These are phyloP conservation scores for Sarocladium oryzae DNA, from an alignment of 2,329 filamentous ascomycete species.

Conservation along the genomic window DNA sequence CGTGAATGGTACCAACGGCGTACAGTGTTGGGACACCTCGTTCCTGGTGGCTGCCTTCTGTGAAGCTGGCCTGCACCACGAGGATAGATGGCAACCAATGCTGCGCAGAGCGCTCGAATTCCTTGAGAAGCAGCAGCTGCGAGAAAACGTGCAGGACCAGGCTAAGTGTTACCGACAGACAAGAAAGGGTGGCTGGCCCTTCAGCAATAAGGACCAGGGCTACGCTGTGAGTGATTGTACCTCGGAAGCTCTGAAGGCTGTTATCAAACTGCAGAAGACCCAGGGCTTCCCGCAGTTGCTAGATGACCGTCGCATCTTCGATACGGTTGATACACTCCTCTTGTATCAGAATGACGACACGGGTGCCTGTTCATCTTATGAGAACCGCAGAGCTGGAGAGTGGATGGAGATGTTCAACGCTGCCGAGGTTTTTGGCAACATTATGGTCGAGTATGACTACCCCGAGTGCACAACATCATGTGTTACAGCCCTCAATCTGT, in stretches of 20 bases:
- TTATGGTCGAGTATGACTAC: slow-evolving; percentile 99
- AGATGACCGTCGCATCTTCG: slow-evolving; percentile 70
- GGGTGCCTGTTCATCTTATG: slow-evolving; percentile 87
- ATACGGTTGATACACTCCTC: slow-evolving; percentile 84
- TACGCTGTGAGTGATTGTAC: slow-evolving; percentile 96
- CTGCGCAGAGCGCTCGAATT: slow-evolving; percentile 76
- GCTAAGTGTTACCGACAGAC: slow-evolving; percentile 81
- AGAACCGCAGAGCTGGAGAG: slow-evolving; percentile 70
- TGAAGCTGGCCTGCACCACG: slow-evolving; percentile 70
- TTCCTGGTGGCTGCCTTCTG: slow-evolving; percentile 81
- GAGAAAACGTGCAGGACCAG: slow-evolving; percentile 72
- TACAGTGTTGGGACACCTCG: slow-evolving; percentile 93
- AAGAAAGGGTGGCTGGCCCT: slow-evolving; percentile 91
- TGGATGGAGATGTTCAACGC: slow-evolving; percentile 84
- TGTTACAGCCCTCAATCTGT: slow-evolving; percentile 79
- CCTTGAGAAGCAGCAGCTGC: slow-evolving; percentile 85
- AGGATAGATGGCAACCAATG: slow-evolving; percentile 76
- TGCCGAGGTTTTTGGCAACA: slow-evolving; percentile 90
- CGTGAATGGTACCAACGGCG: slow-evolving; percentile 94
- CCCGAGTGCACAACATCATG: slow-evolving; percentile 96
- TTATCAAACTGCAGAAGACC: slow-evolving; percentile 76
- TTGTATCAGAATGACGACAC: slow-evolving; percentile 78
- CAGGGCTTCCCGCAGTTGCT: slow-evolving; percentile 69
- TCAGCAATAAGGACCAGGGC: slow-evolving; percentile 86
- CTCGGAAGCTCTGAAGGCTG: slow-evolving; percentile 80